Evolutionary conservation across 306 rosid species (phyloP).

Genomic region (peach (Prunus persica)): Prunus_persica_NCBIv2 NC_034012.1:12532001-12532500

Average conservation of each 20-base stretch:
- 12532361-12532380: not conserved
- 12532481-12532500: no score
- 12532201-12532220: not conserved
- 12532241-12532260: not conserved
- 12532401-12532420: no score
- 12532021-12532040: not conserved
- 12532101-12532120: no score
- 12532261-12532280: no score
- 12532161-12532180: not conserved
- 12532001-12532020: slow-evolving; percentile 1
- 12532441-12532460: no score
- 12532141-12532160: not conserved
- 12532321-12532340: not conserved
- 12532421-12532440: no score
- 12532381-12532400: not conserved
- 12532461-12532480: no score
- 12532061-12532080: not conserved
- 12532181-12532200: not conserved
- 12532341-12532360: not conserved
- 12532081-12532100: no score
- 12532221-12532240: not conserved
- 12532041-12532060: not conserved
- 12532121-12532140: not conserved
- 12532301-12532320: no score
- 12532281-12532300: no score